Evolutionary conservation across 768 basidiomycete species (phyloP).

Genomic region (Lentinula boryana): DNA sequence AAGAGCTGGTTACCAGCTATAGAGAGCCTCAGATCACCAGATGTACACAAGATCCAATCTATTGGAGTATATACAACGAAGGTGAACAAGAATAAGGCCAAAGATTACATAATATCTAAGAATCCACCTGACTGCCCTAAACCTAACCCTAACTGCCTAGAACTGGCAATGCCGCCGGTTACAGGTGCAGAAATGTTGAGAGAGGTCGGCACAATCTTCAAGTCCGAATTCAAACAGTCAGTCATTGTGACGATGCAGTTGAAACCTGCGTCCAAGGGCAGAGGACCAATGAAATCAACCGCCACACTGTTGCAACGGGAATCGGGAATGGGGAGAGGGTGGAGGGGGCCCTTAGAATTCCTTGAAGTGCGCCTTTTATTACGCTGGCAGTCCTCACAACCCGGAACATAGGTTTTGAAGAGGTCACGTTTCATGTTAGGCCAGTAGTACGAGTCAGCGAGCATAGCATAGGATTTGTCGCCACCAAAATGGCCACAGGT

Average conservation of each 20-base stretch:
- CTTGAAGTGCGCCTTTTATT: slow-evolving; percentile 18
- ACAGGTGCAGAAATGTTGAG: too few species aligned
- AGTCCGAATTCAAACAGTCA: slow-evolving; percentile 9
- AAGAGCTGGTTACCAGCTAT: too few species aligned
- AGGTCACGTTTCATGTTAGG: slow-evolving; percentile 18
- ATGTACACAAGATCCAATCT: too few species aligned
- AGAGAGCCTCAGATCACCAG: too few species aligned
- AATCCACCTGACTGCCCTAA: too few species aligned
- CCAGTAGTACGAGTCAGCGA: slow-evolving; percentile 11
- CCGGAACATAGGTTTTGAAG: slow-evolving; percentile 16
- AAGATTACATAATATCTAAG: too few species aligned
- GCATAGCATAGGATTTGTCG: slow-evolving; percentile 11
- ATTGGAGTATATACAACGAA: too few species aligned
- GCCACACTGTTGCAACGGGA: slow-evolving; percentile 7
- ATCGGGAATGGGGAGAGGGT: slow-evolving; percentile 16
- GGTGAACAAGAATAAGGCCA: too few species aligned
- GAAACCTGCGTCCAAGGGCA: slow-evolving; percentile 14
- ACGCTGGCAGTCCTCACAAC: slow-evolving; percentile 17
- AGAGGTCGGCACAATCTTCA: slow-evolving; percentile 13
- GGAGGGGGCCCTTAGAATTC: slow-evolving; percentile 10
- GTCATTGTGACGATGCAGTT: slow-evolving; percentile 16
- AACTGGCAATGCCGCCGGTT: too few species aligned
- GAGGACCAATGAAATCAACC: slow-evolving; percentile 20
- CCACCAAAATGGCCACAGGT: slow-evolving; percentile 12
- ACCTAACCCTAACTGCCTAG: too few species aligned